A percentile compares a stretch with the other conserved stretches of the same genome.
Conservation (phyloP, 352 stramenopile species). For the Phytophthora meadii region DNA sequence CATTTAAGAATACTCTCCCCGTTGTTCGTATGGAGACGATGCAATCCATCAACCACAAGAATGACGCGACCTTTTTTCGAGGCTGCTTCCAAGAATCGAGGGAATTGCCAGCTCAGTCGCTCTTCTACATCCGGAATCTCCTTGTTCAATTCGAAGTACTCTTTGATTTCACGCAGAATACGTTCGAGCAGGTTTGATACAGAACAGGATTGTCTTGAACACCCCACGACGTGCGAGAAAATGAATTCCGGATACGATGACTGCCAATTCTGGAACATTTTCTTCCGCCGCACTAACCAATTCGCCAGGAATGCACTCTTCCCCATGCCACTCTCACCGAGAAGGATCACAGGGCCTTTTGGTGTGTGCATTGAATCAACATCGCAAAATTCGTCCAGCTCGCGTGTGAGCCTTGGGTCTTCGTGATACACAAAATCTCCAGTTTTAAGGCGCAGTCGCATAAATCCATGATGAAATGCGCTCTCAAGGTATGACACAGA, state of each 20-base stretch:
- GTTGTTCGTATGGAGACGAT: constrained; percentile 85
- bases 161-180: constrained; percentile 89
- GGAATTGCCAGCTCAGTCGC: constrained; percentile 91
- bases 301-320: constrained; percentile 85
- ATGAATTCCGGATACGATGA: constrained; percentile 87
- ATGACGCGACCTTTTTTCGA: constrained; percentile 91
- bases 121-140: constrained; percentile 86
- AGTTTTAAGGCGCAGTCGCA: constrained; percentile 69
- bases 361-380: constrained; percentile 86
- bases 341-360: constrained; percentile 76
- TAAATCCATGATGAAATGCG: constrained; percentile 84
- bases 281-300: constrained; percentile 84
- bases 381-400: constrained; percentile 87
- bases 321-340: constrained; percentile 76
- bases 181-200: constrained; percentile 89
- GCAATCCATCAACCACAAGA: constrained; percentile 91
- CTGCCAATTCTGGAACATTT: constrained; percentile 89
- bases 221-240: constrained; percentile 92
- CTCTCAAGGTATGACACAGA: constrained; percentile 85
- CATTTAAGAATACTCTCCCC: constrained; percentile 92
- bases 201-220: constrained; percentile 84
- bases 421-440: constrained; percentile 83
- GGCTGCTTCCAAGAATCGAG: constrained; percentile 89
- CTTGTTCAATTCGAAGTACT: constrained; percentile 92
- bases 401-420: constrained; percentile 63